phyloP scores from a whole-genome alignment of 805 yeast species.

The Yamadazyma paraphyllophila region DNA sequence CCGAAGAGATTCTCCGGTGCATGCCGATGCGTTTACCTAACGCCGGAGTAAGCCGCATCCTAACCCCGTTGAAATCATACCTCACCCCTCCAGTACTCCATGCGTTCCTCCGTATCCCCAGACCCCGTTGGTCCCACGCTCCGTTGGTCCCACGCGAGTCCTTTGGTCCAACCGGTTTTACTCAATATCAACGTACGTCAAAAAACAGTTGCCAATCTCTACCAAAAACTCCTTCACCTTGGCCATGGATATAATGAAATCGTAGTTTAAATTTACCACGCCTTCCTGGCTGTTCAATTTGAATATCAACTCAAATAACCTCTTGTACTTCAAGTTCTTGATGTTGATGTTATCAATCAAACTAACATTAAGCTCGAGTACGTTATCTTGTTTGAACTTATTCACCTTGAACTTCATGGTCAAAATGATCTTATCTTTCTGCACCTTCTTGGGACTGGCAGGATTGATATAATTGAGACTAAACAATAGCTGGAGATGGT shows the following conservation, averaged over 20 bases:
- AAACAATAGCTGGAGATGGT: slow-evolving; percentile 31
- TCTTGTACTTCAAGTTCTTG: slow-evolving; percentile 36
- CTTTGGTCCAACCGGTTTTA: background rate
- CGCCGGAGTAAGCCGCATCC: too few species aligned
- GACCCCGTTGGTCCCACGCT: too few species aligned
- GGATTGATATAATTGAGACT: slow-evolving; percentile 24
- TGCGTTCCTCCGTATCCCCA: too few species aligned
- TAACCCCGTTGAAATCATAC: too few species aligned
- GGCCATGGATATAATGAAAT: slow-evolving; percentile 29
- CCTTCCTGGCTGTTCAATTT: slow-evolving; percentile 17
- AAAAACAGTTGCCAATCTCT: slow-evolving; percentile 29
- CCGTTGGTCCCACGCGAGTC: too few species aligned
- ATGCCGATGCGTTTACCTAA: too few species aligned
- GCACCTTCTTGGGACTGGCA: slow-evolving; percentile 29
- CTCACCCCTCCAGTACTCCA: too few species aligned
- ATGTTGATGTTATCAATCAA: slow-evolving; percentile 39
- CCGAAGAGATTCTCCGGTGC: too few species aligned
- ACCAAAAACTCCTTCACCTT: slow-evolving; percentile 29
- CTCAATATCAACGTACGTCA: slow-evolving; percentile 11
- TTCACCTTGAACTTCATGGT: slow-evolving; percentile 27
- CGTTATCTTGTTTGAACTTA: slow-evolving; percentile 25
- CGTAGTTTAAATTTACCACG: slow-evolving; percentile 35
- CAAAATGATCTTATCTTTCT: slow-evolving; percentile 33
- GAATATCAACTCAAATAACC: slow-evolving; percentile 36
- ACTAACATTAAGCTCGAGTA: slow-evolving; percentile 20